Evolutionary conservation across 2,329 filamentous ascomycete species (phyloP), one percentile per base, ranked within the genome.

Genomic region (Penicillium sp.): DNA sequence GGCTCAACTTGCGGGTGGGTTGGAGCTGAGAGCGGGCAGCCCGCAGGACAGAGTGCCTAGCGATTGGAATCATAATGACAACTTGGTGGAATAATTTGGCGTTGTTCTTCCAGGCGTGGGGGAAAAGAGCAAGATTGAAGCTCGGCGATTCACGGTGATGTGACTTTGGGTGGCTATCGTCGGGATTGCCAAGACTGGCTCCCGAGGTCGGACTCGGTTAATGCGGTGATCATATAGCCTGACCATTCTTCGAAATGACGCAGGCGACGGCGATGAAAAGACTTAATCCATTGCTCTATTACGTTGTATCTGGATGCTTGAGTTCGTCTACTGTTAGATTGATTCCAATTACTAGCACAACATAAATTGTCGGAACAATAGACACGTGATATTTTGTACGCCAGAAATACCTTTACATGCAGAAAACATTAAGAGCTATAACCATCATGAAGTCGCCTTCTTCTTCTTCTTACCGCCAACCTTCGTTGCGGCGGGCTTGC

Each of bases 21-120:
- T 73, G 72, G 56, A 82, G 72, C 69, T 79, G 79, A 45, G 77
- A 73, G 59, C 75, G 75, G 60, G 71, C 68, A 51, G 74, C 72
- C 60, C 75, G 72, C 56, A 79, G 65, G 48, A 72, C 72, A 35
- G 75, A 76, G 37, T 72, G 60, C 62, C 72, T 65, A 49, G 72
- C 70, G 46, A 73, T 66, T 23, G 69, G 68, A 16, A 73, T 64
- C 70, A 72, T 72, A 46, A 40, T 46, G 60, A 53, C 45, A 31
- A 50, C 38, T 58, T 31, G 32, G 45, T 41, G 32, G 25, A 48
- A 42, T 40, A 37, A 46, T 37, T 27, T 25, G 44, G 45, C 18
- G 58, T 59, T 55, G 45, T 45, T 55, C 56, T 55, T 54, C 54
- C 51, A 51, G 48, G 44, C 34, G 34, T 35, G 44, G 55, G 37